phyloP scores from a whole-genome alignment of 495 filamentous ascomycete species.

The Daldinia bambusicola region DNA sequence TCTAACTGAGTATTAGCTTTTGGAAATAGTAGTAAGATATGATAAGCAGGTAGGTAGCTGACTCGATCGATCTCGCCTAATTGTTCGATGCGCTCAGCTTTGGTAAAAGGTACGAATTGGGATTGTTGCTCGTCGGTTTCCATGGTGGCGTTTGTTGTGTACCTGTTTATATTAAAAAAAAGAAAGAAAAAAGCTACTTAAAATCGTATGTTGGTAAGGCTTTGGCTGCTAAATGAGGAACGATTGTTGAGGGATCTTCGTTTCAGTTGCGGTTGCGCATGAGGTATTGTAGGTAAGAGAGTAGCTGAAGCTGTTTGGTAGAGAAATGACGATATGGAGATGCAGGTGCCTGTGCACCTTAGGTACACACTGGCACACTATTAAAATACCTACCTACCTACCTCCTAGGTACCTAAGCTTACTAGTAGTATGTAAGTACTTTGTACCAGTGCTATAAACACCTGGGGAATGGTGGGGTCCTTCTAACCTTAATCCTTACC shows the following conservation, averaged over 20 bases:
- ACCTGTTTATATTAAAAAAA: not conserved
- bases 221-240: no score
- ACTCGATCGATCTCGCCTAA: slow-evolving; percentile 80
- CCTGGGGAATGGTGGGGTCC: slow-evolving; percentile 2
- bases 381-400: no score
- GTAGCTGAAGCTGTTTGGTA: not conserved
- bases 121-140: slow-evolving; percentile 30
- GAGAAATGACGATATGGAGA: not conserved
- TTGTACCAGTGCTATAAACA: no score
- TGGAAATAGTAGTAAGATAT: not conserved
- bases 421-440: no score
- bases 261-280: no score
- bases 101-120: slow-evolving; percentile 61
- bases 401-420: slow-evolving; percentile 12
- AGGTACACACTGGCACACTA: no score
- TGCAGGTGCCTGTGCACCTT: not conserved
- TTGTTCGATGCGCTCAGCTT: slow-evolving; percentile 78
- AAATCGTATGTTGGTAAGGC: no score
- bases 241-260: no score
- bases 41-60: slow-evolving; percentile 24
- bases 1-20: slow-evolving; percentile 45
- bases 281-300: no score
- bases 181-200: no score
- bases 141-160: slow-evolving; percentile 21
- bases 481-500: slow-evolving; percentile 12